These are phyloP conservation scores for Termitomyces sp. DNA, from an alignment of 768 basidiomycete species.

Conservation along the genomic window DNA sequence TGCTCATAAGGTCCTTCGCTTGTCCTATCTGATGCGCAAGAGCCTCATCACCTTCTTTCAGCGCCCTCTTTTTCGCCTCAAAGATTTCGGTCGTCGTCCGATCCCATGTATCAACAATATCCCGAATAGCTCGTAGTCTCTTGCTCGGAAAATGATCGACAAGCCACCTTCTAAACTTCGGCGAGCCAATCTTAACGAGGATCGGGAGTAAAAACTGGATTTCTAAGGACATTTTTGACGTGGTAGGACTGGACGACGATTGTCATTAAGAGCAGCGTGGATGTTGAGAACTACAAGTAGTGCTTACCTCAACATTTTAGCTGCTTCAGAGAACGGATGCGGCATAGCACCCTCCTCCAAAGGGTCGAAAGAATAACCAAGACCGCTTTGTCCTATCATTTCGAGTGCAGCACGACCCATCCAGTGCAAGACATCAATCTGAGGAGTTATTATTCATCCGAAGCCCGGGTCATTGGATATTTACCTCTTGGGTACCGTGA, in stretches of 20 bases:
- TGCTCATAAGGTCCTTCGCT: not conserved
- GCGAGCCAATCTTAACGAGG: conserved; percentile 9
- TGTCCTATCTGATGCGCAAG: not conserved
- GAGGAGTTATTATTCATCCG: not conserved
- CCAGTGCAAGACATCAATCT: not conserved
- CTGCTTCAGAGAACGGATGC: conserved; percentile 4
- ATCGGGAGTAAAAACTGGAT: not conserved
- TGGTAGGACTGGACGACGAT: not conserved
- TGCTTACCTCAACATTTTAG: conserved; percentile 3
- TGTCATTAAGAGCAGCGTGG: not conserved
- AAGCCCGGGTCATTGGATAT: not conserved
- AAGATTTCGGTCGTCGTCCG: not conserved
- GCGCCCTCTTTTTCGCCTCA: not conserved
- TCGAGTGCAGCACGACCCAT: not conserved
- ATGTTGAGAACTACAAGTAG: not conserved
- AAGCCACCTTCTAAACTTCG: conserved; percentile 10
- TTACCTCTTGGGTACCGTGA: conserved; percentile 5
- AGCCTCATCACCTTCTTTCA: not conserved
- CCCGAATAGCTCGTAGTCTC: not conserved
- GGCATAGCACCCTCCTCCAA: not conserved
- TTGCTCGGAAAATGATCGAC: conserved; percentile 7
- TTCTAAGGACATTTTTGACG: not conserved
- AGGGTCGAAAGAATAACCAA: not conserved
- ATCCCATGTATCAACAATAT: conserved; percentile 7
- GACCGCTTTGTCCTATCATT: not conserved